Percentiles rank a stretch among this genome's conserved stretches.
Evolutionary conservation across 805 yeast genomes (phyloP).

Genomic region (Nakazawaea ernobii): DNA sequence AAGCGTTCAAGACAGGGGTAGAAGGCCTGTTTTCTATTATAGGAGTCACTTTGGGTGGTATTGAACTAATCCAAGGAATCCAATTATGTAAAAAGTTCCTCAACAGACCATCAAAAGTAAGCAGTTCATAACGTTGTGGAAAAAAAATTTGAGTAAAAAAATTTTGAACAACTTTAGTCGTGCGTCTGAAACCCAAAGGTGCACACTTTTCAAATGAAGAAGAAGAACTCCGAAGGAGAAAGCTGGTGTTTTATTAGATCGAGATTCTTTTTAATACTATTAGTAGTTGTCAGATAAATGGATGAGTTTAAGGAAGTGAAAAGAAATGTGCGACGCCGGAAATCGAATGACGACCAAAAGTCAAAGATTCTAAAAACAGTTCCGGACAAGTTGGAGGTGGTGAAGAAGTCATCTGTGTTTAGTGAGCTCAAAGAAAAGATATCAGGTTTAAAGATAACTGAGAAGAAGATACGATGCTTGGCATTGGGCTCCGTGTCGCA

Average conservation of each 20-base stretch:
- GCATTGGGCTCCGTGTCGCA: slow-evolving; percentile 23
- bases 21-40: not conserved
- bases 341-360: not conserved
- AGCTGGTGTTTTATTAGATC: not conserved
- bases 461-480: slow-evolving; percentile 16
- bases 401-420: slow-evolving; percentile 9
- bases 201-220: not conserved
- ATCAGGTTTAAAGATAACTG: slow-evolving; percentile 4
- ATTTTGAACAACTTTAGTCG: not conserved
- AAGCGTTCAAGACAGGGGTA: slow-evolving; percentile 5
- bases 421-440: slow-evolving; percentile 11
- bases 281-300: not conserved
- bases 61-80: no score
- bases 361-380: not conserved
- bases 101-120: not conserved
- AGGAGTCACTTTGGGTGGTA: slow-evolving; percentile 6
- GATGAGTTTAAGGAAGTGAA: not conserved
- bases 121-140: not conserved
- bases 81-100: not conserved
- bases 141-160: not conserved
- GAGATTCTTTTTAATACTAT: no score
- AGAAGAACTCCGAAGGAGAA: not conserved
- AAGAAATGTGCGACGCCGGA: not conserved
- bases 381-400: slow-evolving; percentile 3
- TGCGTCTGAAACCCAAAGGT: not conserved